Evolutionary conservation across 345 rosid species (phyloP).

Genomic region (Camelina sativa): DNA sequence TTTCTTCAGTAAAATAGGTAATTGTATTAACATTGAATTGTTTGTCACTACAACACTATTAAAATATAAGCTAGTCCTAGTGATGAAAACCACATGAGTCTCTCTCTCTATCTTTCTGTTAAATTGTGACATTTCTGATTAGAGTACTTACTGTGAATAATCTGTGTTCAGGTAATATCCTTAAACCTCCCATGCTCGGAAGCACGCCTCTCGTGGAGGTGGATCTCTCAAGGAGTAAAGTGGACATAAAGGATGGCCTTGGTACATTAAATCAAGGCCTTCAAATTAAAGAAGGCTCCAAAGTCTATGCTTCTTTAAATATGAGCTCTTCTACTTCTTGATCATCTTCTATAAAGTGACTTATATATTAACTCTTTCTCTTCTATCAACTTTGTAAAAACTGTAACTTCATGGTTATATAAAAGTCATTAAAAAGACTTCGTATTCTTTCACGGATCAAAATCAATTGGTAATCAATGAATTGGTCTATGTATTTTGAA

Average conservation of each 20-base stretch:
- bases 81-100: neutral
- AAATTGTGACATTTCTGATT: slow-evolving; percentile 12
- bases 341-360: neutral
- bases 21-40: neutral
- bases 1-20: slow-evolving; percentile 67
- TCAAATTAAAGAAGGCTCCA: slow-evolving; percentile 27
- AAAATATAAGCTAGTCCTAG: slow-evolving; percentile 9
- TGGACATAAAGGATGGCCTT: slow-evolving; percentile 31
- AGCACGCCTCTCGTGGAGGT: slow-evolving; percentile 5
- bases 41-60: neutral
- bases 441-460: neutral
- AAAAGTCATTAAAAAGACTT: too few species aligned
- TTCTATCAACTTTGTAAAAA: neutral
- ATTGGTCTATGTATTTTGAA: neutral
- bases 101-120: neutral
- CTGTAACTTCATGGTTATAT: neutral
- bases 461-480: neutral
- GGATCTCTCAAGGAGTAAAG: slow-evolving; percentile 14
- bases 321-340: slow-evolving; percentile 6
- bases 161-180: slow-evolving; percentile 28
- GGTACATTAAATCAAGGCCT: slow-evolving; percentile 11
- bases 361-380: neutral
- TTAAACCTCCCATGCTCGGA: slow-evolving; percentile 8
- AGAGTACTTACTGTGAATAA: neutral
- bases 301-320: slow-evolving; percentile 21